Evolutionary conservation across 139 green algal genomes (phyloP).

Genomic region (Auxenochlorella pyrenoidosa): DNA sequence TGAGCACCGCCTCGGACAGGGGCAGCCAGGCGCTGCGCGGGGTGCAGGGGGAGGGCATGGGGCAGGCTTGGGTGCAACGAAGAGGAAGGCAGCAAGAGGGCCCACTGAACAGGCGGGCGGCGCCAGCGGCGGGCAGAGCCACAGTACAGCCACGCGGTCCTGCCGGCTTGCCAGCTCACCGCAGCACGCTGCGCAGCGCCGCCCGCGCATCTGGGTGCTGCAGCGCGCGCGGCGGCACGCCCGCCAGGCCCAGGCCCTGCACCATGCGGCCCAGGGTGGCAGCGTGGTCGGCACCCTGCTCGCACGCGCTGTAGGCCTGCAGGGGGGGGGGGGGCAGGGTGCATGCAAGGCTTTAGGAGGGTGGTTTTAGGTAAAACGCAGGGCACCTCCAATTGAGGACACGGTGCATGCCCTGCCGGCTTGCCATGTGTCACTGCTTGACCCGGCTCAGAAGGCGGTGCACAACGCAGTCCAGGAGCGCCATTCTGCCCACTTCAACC

Average conservation of each 20-base stretch:
- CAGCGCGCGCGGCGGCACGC: conserved; percentile 57
- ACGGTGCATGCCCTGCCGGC: too few species aligned
- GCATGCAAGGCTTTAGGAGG: too few species aligned
- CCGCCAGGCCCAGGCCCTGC: conserved; percentile 65
- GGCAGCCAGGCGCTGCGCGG: conserved; percentile 29
- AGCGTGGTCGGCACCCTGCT: conserved; percentile 59
- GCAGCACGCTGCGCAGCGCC: conserved; percentile 80
- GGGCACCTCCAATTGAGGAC: too few species aligned
- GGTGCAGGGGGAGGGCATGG: background rate
- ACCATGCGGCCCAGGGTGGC: conserved; percentile 76
- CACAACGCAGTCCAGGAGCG: too few species aligned
- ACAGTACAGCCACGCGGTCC: background rate
- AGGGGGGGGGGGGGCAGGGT: background rate
- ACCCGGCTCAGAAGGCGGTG: too few species aligned
- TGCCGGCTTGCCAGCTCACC: background rate
- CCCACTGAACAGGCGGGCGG: too few species aligned
- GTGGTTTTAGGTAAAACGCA: too few species aligned
- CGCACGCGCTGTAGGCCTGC: conserved; percentile 77
- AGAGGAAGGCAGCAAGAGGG: background rate
- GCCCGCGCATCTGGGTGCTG: conserved; percentile 63
- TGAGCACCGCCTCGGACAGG: conserved; percentile 22
- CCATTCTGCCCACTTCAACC: background rate
- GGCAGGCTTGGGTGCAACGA: too few species aligned
- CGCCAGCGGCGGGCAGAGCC: too few species aligned
- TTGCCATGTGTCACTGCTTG: too few species aligned